A percentile compares a stretch with the other conserved stretches of the same genome.
Conservation (phyloP, 2,329 filamentous ascomycete species). For the Epichloe aotearoae region DNA sequence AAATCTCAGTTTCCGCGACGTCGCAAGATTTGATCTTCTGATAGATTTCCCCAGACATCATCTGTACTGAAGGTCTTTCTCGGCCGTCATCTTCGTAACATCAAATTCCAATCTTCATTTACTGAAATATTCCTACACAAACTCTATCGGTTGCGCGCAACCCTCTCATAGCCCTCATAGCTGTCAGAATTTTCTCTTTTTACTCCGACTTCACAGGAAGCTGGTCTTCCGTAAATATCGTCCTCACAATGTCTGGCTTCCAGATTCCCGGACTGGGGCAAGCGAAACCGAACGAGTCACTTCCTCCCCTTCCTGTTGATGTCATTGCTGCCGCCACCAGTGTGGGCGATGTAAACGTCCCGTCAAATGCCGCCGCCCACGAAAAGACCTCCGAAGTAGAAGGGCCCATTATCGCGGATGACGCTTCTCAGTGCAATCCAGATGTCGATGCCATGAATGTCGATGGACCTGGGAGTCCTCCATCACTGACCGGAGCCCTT, state of each 20-base stretch:
- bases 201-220: neutral
- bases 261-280: conserved; percentile 31
- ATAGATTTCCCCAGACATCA: neutral
- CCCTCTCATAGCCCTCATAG: too few species aligned
- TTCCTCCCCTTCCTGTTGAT: conserved; percentile 25
- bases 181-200: too few species aligned
- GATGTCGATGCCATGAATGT: conserved; percentile 22
- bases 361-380: neutral
- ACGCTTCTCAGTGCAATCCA: neutral
- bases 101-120: too few species aligned
- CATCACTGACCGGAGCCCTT: conserved; percentile 28
- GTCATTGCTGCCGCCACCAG: conserved; percentile 16
- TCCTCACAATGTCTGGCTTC: conserved; percentile 25
- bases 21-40: neutral
- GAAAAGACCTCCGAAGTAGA: neutral
- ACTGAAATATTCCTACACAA: too few species aligned
- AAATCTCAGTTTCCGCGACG: neutral
- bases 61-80: neutral
- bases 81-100: neutral
- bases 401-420: neutral
- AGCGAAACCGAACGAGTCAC: conserved; percentile 27
- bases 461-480: conserved; percentile 22
- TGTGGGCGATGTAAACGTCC: conserved; percentile 10
- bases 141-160: neutral
- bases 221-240: neutral